Conservation (phyloP, 1,284 basidiomycete species). For the Tausonia pullulans region DNA sequence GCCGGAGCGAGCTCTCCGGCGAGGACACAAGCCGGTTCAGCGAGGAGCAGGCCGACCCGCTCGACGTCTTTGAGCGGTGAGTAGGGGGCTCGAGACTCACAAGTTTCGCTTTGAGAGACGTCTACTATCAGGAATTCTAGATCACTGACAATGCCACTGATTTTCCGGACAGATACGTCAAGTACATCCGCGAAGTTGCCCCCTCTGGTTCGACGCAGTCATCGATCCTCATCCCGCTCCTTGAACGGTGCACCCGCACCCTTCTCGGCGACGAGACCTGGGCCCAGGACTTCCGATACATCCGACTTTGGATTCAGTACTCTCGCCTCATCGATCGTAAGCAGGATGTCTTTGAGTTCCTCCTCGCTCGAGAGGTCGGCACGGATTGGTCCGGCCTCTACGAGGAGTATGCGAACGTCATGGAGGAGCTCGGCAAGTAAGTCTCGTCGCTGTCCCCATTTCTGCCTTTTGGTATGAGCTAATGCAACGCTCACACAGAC, state of each 20-base stretch:
- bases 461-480: neutral
- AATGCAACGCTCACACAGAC: slow-evolving; percentile 37
- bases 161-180: slow-evolving; percentile 26
- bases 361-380: slow-evolving; percentile 68
- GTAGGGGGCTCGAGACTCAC: slow-evolving; percentile 19
- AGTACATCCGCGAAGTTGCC: slow-evolving; percentile 42
- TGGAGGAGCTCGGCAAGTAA: slow-evolving; percentile 63
- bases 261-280: slow-evolving; percentile 73
- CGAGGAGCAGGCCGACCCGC: slow-evolving; percentile 30
- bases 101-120: neutral
- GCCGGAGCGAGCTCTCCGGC: slow-evolving; percentile 36
- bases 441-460: slow-evolving; percentile 26
- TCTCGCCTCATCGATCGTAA: slow-evolving; percentile 48
- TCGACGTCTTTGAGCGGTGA: slow-evolving; percentile 38
- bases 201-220: slow-evolving; percentile 49
- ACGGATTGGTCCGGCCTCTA: slow-evolving; percentile 65
- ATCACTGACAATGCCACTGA: neutral
- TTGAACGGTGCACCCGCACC: slow-evolving; percentile 62
- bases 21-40: slow-evolving; percentile 28
- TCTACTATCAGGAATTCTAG: neutral
- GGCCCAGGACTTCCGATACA: slow-evolving; percentile 73
- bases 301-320: slow-evolving; percentile 78
- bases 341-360: slow-evolving; percentile 59
- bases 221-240: slow-evolving; percentile 49
- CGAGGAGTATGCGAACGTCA: slow-evolving; percentile 67